Evolutionary conservation across 805 yeast genomes (phyloP).

Genomic region (Starmerella bombi): DNA sequence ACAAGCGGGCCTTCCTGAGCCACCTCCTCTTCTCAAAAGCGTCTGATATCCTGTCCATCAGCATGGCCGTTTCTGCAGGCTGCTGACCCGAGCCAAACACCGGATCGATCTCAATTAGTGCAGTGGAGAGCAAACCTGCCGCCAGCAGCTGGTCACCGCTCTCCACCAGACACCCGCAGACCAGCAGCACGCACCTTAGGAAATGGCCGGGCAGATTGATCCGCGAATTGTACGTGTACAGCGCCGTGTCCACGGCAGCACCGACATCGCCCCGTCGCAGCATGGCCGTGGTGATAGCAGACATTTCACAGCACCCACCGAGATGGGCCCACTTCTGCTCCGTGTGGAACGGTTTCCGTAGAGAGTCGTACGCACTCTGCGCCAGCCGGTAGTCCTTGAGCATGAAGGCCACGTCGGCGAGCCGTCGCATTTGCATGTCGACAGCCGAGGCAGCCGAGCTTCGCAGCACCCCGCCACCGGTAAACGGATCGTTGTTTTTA

Average conservation of each 20-base stretch:
- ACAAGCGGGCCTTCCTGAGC: conserved; percentile 59
- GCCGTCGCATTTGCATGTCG: conserved; percentile 62
- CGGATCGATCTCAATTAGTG: conserved; percentile 30
- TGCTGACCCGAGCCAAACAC: conserved; percentile 17
- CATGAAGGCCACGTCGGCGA: conserved; percentile 90
- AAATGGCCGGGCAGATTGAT: conserved; percentile 58
- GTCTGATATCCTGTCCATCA: conserved; percentile 42
- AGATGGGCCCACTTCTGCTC: conserved; percentile 71
- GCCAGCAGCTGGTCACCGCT: conserved; percentile 31
- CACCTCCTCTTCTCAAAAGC: conserved; percentile 37
- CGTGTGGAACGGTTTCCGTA: conserved; percentile 60
- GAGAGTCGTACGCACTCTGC: conserved; percentile 65
- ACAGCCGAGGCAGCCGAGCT: neutral
- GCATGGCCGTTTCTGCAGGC: conserved; percentile 35
- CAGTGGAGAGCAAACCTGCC: conserved; percentile 36
- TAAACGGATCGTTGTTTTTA: neutral
- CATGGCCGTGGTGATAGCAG: conserved; percentile 57
- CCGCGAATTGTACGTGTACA: conserved; percentile 63
- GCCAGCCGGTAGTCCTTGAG: conserved; percentile 80
- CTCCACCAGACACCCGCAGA: conserved; percentile 52
- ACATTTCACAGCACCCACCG: conserved; percentile 83
- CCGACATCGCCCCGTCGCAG: conserved; percentile 31
- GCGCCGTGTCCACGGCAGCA: conserved; percentile 51
- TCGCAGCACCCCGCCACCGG: neutral
- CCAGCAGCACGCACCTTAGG: conserved; percentile 49